These are phyloP conservation scores for Meyerozyma elateridarum DNA, from an alignment of 1,139 yeast genomes.

Conservation along the genomic window DNA sequence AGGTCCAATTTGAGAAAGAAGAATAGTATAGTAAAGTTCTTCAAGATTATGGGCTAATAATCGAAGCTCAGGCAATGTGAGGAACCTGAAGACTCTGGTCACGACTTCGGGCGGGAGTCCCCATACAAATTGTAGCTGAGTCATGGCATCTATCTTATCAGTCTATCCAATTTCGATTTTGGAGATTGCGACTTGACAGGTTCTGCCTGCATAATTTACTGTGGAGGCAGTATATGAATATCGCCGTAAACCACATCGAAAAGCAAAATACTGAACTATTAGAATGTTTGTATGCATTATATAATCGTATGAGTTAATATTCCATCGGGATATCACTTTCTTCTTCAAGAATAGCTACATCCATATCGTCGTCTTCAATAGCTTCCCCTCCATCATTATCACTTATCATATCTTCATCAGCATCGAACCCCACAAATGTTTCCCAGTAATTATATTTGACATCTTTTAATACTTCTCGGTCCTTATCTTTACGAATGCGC, in stretches of 20 bases:
- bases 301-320: slow-evolving; percentile 22
- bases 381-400: slow-evolving; percentile 5
- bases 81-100: background rate
- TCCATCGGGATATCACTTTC: slow-evolving; percentile 11
- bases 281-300: no score
- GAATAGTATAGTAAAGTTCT: no score
- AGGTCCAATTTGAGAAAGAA: no score
- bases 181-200: no score
- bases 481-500: slow-evolving; percentile 12
- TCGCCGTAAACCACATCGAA: no score
- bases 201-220: no score
- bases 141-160: no score
- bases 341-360: slow-evolving; percentile 8
- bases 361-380: slow-evolving; percentile 8
- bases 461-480: slow-evolving; percentile 17
- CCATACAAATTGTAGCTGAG: no score
- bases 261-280: slow-evolving; percentile 2
- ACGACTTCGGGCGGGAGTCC: slow-evolving; percentile 2
- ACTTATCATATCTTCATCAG: slow-evolving; percentile 28
- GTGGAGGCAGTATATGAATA: no score
- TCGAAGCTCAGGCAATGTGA: background rate
- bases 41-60: background rate
- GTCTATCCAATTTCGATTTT: no score
- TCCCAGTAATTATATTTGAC: slow-evolving; percentile 10
- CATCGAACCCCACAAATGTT: slow-evolving; percentile 14